Conservation (phyloP, 1,139 yeast genomes). For the Neolecta irregularis region DNA sequence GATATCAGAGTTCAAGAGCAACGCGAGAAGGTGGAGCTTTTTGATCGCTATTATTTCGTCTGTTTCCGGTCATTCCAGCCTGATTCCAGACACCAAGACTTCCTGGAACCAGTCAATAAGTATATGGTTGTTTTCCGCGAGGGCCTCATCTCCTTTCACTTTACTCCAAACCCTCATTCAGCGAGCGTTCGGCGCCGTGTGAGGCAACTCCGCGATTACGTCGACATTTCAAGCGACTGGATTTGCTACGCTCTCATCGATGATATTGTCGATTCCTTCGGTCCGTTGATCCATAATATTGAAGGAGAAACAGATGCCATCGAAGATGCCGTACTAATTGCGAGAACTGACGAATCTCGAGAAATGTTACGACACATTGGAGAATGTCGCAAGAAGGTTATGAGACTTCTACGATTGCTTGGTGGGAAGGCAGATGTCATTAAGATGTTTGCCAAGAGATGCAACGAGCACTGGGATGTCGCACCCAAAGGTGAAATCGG, state of each 20-base stretch:
- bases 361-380: slow-evolving; percentile 55
- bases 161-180: slow-evolving; percentile 64
- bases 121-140: slow-evolving; percentile 76
- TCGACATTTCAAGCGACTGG: slow-evolving; percentile 84
- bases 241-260: slow-evolving; percentile 83
- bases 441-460: slow-evolving; percentile 90
- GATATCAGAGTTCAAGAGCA: slow-evolving; percentile 76
- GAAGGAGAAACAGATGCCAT: slow-evolving; percentile 87
- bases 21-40: slow-evolving; percentile 69
- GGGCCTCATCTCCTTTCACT: slow-evolving; percentile 76
- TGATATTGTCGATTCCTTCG: slow-evolving; percentile 87
- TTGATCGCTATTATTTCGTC: slow-evolving; percentile 59
- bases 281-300: slow-evolving; percentile 73
- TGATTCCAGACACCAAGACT: slow-evolving; percentile 62
- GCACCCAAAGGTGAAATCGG: slow-evolving; percentile 31
- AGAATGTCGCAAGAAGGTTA: slow-evolving; percentile 74
- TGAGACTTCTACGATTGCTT: slow-evolving; percentile 78
- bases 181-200: slow-evolving; percentile 85
- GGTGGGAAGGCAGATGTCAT: slow-evolving; percentile 96
- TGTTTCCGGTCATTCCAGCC: slow-evolving; percentile 73
- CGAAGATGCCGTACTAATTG: slow-evolving; percentile 64
- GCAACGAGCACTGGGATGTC: slow-evolving; percentile 48
- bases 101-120: slow-evolving; percentile 72
- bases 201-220: slow-evolving; percentile 75
- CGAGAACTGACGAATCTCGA: slow-evolving; percentile 47